Base-by-base conservation (phyloP, 1,284 basidiomycete species). In the Vanrija sp. region DNA sequence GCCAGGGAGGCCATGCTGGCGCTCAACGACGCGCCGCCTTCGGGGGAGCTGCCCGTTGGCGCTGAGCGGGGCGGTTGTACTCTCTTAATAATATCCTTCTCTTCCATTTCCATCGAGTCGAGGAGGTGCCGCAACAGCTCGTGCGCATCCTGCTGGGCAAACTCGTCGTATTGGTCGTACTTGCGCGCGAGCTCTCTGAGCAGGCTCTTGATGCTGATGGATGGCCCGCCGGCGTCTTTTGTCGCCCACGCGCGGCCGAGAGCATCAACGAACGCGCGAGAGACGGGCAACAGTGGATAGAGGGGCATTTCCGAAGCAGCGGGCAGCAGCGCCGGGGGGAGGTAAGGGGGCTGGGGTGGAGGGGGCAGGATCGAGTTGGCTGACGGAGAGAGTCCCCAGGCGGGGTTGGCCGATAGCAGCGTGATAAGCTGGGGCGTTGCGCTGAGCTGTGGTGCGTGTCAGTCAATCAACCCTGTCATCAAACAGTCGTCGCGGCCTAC, bases 91-190 rank as follows among this genome's bases (percentile, higher is more conserved):
- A 91, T 88, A 71, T 97, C 93, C 57, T 86, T 79, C 73, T 97
- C 92, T 71, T 97, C 93, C 90, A 94, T 93, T 49, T 90, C 84
- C 81, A 94, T 89, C n/a, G 86, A 88, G 72, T 96, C 93, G 45
- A 96, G 79, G 55, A 96, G 79, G 61, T 93, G 91, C 39, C 90
- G 82, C 45, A 96, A 78, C 62, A 95, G 86, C 77, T 96, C 93
- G 71, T 97, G 93, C 6, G 92, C 91, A 67, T 97, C 93, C 75
- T 97, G 93, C 74, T 97, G 93, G 18, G 58, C 62, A 57, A 67
- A 74, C 52, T 93, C 91, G 47, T 90, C 84, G 69, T 95, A 97
- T 67, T 97, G 93, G 65, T 92, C 89, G 71, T 93, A 90, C 76
- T 95, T 95, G 63, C 81, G 80, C 1, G 90, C 88, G 21, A 96